phyloP scores from a whole-genome alignment of 1,139 yeast genomes.

The Yamadazyma spencermartinsiae region DNA sequence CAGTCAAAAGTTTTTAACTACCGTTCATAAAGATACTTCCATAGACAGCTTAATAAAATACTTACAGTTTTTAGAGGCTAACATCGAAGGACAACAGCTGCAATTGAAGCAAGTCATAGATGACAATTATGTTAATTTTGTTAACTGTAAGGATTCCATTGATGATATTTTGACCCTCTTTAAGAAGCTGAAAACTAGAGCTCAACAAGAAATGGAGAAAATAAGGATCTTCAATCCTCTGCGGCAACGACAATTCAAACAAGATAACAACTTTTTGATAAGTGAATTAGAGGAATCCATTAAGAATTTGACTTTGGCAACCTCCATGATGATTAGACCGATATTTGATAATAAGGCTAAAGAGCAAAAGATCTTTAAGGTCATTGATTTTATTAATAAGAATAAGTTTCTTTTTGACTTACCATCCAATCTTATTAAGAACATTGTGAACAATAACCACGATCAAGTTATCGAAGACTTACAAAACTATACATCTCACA shows the following conservation, averaged over 20 bases:
- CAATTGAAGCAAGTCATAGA: slow-evolving; percentile 69
- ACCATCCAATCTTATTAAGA: slow-evolving; percentile 59
- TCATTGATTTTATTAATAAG: slow-evolving; percentile 62
- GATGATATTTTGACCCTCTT: slow-evolving; percentile 39
- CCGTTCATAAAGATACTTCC: slow-evolving; percentile 70
- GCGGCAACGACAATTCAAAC: slow-evolving; percentile 21
- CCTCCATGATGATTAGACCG: slow-evolving; percentile 74
- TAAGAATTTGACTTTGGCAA: slow-evolving; percentile 52
- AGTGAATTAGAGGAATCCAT: slow-evolving; percentile 47
- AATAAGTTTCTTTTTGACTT: slow-evolving; percentile 70
- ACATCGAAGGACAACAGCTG: slow-evolving; percentile 63
- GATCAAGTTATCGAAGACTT: slow-evolving; percentile 72
- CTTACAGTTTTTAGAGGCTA: slow-evolving; percentile 57
- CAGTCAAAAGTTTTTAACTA: slow-evolving; percentile 65
- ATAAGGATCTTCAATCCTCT: slow-evolving; percentile 43
- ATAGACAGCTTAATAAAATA: slow-evolving; percentile 60
- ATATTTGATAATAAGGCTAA: slow-evolving; percentile 63
- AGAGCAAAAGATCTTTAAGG: slow-evolving; percentile 57
- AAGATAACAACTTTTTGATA: slow-evolving; percentile 21
- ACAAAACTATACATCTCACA: slow-evolving; percentile 49
- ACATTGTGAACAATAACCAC: slow-evolving; percentile 62
- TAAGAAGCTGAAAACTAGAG: slow-evolving; percentile 34
- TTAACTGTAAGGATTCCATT: slow-evolving; percentile 66
- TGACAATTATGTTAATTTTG: slow-evolving; percentile 71
- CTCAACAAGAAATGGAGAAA: slow-evolving; percentile 38